These are phyloP conservation scores for Mycena floridula DNA, from an alignment of 768 basidiomycete genomes.

Conservation along the genomic window DNA sequence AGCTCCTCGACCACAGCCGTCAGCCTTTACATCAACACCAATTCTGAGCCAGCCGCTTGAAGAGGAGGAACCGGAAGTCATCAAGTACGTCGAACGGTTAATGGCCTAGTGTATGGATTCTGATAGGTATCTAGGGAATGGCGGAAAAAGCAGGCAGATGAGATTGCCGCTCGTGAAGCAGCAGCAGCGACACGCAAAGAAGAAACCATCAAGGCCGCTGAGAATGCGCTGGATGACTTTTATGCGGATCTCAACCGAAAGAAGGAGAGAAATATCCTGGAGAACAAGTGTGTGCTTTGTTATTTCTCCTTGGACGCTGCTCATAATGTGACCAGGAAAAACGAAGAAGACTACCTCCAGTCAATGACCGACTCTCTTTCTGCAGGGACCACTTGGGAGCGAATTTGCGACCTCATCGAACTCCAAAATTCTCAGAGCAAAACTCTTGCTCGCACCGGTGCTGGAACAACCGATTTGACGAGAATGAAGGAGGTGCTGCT, in stretches of 20 bases:
- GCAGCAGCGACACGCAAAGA: constrained; percentile 69
- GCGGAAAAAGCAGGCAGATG: constrained; percentile 80
- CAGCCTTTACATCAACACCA: constrained; percentile 64
- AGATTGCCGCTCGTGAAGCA: constrained; percentile 81
- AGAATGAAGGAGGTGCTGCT: constrained; percentile 92
- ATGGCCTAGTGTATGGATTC: background rate
- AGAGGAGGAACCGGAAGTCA: constrained; percentile 83
- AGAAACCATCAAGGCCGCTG: constrained; percentile 79
- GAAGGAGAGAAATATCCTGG: constrained; percentile 85
- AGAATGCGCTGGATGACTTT: constrained; percentile 83
- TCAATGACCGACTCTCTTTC: constrained; percentile 72
- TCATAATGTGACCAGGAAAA: constrained; percentile 50
- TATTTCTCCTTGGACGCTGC: constrained; percentile 1
- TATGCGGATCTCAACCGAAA: constrained; percentile 83
- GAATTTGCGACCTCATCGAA: constrained; percentile 81
- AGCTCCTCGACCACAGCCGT: constrained; percentile 73
- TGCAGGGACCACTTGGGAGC: constrained; percentile 92
- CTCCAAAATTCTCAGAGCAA: constrained; percentile 97
- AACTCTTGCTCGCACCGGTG: constrained; percentile 80
- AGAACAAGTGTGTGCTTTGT: constrained; percentile 77
- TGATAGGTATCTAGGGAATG: constrained; percentile 52
- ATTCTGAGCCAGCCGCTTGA: constrained; percentile 61
- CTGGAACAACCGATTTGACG: constrained; percentile 83
- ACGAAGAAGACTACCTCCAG: constrained; percentile 76
- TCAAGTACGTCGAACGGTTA: constrained; percentile 49